Percentiles rank a stretch among this genome's conserved stretches.
phyloP scores from a whole-genome alignment of 2,329 filamentous ascomycete genomes.

The Pseudocercospora fuligena region DNA sequence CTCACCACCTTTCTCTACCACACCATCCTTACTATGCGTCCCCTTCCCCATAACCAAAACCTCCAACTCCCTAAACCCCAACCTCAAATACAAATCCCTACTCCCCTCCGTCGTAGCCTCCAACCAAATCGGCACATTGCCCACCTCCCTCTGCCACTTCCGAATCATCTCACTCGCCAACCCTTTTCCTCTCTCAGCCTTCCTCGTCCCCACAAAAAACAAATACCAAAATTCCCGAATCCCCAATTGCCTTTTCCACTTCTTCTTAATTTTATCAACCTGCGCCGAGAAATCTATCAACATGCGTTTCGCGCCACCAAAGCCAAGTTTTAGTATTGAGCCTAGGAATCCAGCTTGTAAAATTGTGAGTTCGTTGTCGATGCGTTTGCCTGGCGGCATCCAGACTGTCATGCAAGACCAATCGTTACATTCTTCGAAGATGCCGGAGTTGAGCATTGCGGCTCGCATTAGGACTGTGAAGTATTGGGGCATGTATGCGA shows the following conservation, averaged over 20 bases:
- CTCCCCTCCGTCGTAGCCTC: slow-evolving; percentile 35
- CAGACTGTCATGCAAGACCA: slow-evolving; percentile 30
- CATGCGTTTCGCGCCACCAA: slow-evolving; percentile 33
- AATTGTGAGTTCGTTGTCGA: slow-evolving; percentile 32
- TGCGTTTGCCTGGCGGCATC: slow-evolving; percentile 33
- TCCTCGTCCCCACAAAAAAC: slow-evolving; percentile 35
- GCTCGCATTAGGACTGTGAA: slow-evolving; percentile 30
- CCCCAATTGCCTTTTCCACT: slow-evolving; percentile 19
- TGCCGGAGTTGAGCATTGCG: slow-evolving; percentile 30
- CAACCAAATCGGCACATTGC: slow-evolving; percentile 33
- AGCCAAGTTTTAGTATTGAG: slow-evolving; percentile 27
- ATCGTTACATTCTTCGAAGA: slow-evolving; percentile 31
- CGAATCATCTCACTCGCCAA: slow-evolving; percentile 29
- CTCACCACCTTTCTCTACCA: slow-evolving; percentile 27
- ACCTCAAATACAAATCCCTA: slow-evolving; percentile 29
- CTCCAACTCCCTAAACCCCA: slow-evolving; percentile 32
- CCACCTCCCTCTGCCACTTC: not conserved
- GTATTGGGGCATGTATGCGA: slow-evolving; percentile 29
- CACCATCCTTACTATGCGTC: slow-evolving; percentile 26
- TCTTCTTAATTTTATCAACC: slow-evolving; percentile 26
- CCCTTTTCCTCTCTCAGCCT: slow-evolving; percentile 28
- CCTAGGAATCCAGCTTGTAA: slow-evolving; percentile 30
- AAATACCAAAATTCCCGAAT: slow-evolving; percentile 32
- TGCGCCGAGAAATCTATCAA: slow-evolving; percentile 31
- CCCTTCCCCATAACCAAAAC: slow-evolving; percentile 30